Conservation (phyloP, 1,284 basidiomycete genomes). For the Cutaneotrichosporon cutaneum region DNA sequence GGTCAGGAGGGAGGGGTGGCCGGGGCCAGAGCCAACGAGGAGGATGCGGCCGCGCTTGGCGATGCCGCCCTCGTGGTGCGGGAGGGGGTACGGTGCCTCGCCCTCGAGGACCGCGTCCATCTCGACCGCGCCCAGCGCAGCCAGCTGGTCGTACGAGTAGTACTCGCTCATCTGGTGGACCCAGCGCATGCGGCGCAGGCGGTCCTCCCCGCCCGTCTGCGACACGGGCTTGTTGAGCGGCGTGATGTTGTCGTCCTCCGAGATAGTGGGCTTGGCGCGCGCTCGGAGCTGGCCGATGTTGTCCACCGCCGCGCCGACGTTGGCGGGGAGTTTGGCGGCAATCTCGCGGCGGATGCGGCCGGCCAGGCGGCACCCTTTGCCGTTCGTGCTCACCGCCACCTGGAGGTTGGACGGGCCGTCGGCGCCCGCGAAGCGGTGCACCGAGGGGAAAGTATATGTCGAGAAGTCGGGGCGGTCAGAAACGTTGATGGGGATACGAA, state of each 20-base stretch:
- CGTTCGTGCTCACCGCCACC: constrained; percentile 86
- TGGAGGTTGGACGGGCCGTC: constrained; percentile 65
- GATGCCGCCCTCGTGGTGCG: constrained; percentile 38
- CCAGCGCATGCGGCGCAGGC: constrained; percentile 73
- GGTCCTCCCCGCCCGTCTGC: constrained; percentile 52
- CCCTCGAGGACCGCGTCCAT: constrained; percentile 63
- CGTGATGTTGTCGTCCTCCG: constrained; percentile 57
- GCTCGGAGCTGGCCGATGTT: constrained; percentile 70
- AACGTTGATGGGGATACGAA: constrained; percentile 76
- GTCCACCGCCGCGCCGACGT: constrained; percentile 73
- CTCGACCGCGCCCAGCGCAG: constrained; percentile 65
- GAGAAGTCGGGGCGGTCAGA: constrained; percentile 83
- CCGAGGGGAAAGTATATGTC: constrained; percentile 85
- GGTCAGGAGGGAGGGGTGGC: constrained; percentile 88
- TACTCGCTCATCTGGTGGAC: constrained; percentile 90
- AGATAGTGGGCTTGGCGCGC: constrained; percentile 59
- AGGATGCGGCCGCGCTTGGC: constrained; percentile 66
- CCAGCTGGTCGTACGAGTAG: constrained; percentile 79
- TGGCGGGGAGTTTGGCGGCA: constrained; percentile 68
- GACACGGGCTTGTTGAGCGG: constrained; percentile 81
- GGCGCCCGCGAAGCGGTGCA: constrained; percentile 69
- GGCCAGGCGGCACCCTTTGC: constrained; percentile 83
- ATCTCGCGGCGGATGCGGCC: constrained; percentile 79
- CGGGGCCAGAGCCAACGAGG: constrained; percentile 90
- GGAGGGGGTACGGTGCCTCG: constrained; percentile 22